These are phyloP conservation scores for Exserohilum turcica DNA, from an alignment of 2,329 filamentous ascomycete genomes.

Conservation along the genomic window DNA sequence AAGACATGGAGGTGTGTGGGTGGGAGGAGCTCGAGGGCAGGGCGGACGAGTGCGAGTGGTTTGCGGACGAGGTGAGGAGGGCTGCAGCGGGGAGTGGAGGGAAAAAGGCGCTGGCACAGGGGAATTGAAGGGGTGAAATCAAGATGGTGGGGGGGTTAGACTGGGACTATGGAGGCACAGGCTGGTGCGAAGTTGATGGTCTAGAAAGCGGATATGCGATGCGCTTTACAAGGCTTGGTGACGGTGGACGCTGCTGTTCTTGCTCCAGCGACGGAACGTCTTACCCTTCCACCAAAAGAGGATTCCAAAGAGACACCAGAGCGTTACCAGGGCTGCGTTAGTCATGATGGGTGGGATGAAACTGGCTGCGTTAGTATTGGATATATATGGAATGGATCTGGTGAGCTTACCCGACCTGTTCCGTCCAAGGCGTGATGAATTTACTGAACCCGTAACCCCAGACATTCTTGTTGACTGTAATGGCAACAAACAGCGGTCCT, in stretches of 20 bases:
- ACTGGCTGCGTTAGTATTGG: conserved; percentile 17
- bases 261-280: conserved; percentile 61
- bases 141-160: not conserved
- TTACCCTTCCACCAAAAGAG: conserved; percentile 65
- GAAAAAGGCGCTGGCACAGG: not conserved
- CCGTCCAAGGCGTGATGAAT: conserved; percentile 61
- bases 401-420: conserved; percentile 50
- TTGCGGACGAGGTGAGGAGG: conserved; percentile 24
- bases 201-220: not conserved
- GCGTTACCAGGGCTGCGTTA: conserved; percentile 59
- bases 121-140: not conserved
- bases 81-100: not conserved
- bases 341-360: conserved; percentile 64
- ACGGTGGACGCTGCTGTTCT: conserved; percentile 60
- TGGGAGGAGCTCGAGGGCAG: conserved; percentile 32
- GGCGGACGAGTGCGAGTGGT: conserved; percentile 36
- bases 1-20: conserved; percentile 29
- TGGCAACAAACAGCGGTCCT: conserved; percentile 63
- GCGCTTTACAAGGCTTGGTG: conserved; percentile 5
- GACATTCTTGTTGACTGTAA: conserved; percentile 68
- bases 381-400: not conserved
- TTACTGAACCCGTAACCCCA: conserved; percentile 66
- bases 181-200: not conserved
- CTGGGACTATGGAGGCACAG: not conserved
- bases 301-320: conserved; percentile 61